A percentile compares a stretch with the other conserved stretches of the same genome.
These are phyloP conservation scores for Tephrocybe sp. DNA, from an alignment of 768 basidiomycete species.

Conservation along the genomic window DNA sequence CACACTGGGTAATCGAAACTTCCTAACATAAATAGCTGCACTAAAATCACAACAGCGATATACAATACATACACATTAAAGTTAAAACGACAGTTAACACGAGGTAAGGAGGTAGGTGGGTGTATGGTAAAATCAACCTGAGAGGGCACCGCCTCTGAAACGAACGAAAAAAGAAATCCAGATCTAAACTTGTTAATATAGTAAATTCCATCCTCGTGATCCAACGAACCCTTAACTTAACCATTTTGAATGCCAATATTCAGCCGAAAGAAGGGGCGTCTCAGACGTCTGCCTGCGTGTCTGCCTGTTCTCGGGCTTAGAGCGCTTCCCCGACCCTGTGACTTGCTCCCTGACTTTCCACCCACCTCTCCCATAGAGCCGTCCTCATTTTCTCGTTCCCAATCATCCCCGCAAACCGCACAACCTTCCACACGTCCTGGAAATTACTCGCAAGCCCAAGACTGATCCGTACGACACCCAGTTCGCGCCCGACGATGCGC, in stretches of 20 bases:
- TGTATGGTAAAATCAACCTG: constrained; percentile 5
- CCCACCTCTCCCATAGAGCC: constrained; percentile 41
- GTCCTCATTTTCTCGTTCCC: constrained; percentile 36
- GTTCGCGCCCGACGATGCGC: constrained; percentile 57
- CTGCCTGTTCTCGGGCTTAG: constrained; percentile 11
- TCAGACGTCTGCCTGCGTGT: too few species aligned
- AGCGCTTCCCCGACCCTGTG: constrained; percentile 20
- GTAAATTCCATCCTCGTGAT: not conserved
- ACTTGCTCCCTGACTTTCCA: constrained; percentile 18
- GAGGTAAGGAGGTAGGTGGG: not conserved
- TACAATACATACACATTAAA: constrained; percentile 15
- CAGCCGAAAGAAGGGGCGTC: not conserved
- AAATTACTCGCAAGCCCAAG: constrained; percentile 80
- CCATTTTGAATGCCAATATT: constrained; percentile 7
- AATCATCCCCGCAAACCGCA: constrained; percentile 48
- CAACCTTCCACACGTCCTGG: constrained; percentile 65
- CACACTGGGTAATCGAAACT: not conserved
- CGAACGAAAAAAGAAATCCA: not conserved
- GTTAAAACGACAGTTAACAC: constrained; percentile 12
- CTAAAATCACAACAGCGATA: constrained; percentile 18
- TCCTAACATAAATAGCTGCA: constrained; percentile 12
- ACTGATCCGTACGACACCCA: constrained; percentile 76
- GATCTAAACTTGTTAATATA: not conserved
- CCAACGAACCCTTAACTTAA: not conserved
- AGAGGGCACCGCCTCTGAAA: too few species aligned